Conservation (phyloP, 495 filamentous ascomycete genomes). For the Penicillium verhagenii region DNA sequence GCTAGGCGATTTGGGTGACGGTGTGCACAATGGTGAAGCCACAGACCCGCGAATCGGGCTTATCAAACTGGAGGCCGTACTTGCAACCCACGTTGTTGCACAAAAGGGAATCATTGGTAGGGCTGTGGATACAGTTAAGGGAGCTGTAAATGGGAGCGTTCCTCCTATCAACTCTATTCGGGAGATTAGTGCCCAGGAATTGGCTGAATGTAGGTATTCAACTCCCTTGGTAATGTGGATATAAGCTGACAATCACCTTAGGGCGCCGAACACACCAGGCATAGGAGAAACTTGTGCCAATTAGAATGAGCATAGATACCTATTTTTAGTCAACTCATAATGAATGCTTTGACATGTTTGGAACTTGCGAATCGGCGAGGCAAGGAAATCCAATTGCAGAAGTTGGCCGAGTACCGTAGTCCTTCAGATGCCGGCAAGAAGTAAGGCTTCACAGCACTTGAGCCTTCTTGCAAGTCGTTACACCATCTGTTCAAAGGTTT, state of each 20-base stretch:
- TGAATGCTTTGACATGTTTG: too few relatives aligned
- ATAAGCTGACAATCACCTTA: slow-evolving; percentile 7
- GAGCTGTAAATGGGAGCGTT: slow-evolving; percentile 66
- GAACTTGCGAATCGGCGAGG: too few relatives aligned
- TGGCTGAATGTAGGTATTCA: slow-evolving; percentile 44
- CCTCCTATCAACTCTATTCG: slow-evolving; percentile 76
- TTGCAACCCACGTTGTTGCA: slow-evolving; percentile 46
- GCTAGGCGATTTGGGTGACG: slow-evolving; percentile 89
- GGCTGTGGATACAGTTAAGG: slow-evolving; percentile 71
- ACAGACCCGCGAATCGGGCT: slow-evolving; percentile 74
- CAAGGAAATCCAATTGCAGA: too few relatives aligned
- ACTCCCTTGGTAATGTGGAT: neutral
- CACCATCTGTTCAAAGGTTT: too few relatives aligned
- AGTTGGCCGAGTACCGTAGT: too few relatives aligned
- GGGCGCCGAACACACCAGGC: slow-evolving; percentile 26
- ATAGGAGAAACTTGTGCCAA: neutral
- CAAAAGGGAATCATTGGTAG: slow-evolving; percentile 52
- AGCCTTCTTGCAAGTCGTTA: too few relatives aligned
- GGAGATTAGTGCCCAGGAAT: slow-evolving; percentile 68
- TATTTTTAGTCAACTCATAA: too few relatives aligned
- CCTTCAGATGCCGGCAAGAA: too few relatives aligned
- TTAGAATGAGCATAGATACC: too few relatives aligned
- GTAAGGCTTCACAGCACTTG: too few relatives aligned
- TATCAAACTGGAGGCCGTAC: slow-evolving; percentile 46
- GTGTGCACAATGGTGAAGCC: slow-evolving; percentile 77